These are phyloP conservation scores for Trichophyton verrucosum DNA, from an alignment of 2,329 filamentous ascomycete genomes.

Conservation along the genomic window DNA sequence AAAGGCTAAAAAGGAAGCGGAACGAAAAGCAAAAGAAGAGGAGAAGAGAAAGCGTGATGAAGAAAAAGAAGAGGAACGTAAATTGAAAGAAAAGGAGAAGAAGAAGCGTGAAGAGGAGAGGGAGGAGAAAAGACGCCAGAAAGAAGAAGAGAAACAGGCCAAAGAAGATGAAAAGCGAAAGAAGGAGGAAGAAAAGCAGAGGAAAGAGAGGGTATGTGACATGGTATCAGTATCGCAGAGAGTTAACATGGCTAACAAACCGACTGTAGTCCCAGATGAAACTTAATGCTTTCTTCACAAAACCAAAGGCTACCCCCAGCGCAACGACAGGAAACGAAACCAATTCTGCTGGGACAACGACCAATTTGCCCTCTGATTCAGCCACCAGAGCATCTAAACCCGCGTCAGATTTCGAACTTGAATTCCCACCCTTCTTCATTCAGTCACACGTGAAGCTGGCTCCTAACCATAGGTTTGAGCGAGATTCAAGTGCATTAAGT, in stretches of 20 bases:
- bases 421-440: slow-evolving; percentile 71
- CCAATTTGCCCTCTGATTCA: slow-evolving; percentile 12
- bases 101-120: slow-evolving; percentile 31
- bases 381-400: slow-evolving; percentile 15
- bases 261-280: slow-evolving; percentile 36
- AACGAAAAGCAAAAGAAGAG: slow-evolving; percentile 35
- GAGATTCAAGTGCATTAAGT: slow-evolving; percentile 47
- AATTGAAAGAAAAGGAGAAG: slow-evolving; percentile 35
- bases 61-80: slow-evolving; percentile 35
- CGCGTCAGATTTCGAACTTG: slow-evolving; percentile 50
- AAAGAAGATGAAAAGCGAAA: slow-evolving; percentile 26
- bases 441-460: slow-evolving; percentile 63
- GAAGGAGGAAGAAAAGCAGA: slow-evolving; percentile 21
- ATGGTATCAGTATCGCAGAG: slow-evolving; percentile 36
- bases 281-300: slow-evolving; percentile 40
- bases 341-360: slow-evolving; percentile 7
- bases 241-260: slow-evolving; percentile 12
- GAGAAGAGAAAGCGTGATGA: slow-evolving; percentile 35
- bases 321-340: background rate
- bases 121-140: slow-evolving; percentile 37
- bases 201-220: slow-evolving; percentile 21
- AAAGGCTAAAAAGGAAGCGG: slow-evolving; percentile 26
- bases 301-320: slow-evolving; percentile 21
- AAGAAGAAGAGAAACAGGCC: slow-evolving; percentile 35
- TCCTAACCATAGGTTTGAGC: slow-evolving; percentile 39